Base-by-base conservation (phyloP, 768 basidiomycete species). In the Lactarius sanguifluus region DNA sequence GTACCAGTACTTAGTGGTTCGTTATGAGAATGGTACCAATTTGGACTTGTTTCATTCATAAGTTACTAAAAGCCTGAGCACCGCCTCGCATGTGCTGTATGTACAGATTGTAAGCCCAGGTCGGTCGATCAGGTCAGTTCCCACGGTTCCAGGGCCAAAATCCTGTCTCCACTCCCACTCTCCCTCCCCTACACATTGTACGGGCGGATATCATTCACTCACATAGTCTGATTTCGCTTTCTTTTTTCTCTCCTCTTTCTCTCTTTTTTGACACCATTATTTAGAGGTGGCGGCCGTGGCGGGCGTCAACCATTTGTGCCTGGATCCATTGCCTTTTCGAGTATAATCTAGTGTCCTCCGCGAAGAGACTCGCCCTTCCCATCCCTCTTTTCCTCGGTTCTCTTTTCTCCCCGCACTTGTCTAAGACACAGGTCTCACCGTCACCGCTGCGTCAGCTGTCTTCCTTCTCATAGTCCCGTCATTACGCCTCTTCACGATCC, bases 401-500 rank as follows among this genome's bases (percentile, higher is more conserved):
- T 25, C 47, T 41, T 28, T 16, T 34, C 38, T 25, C 43, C 47
- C 25, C 32, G 7, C 8, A 5, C 0, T 20, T n/a, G 13, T 20
- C 43, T 28, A 30, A 34, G 30, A 64, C 64, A 20, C n/a, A n/a
- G 28, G 13, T 38, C 62, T 28, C 12, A 25, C 25, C 66, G 38
- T 28, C 36, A 15, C 59, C 28, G n/a, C 30, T 25, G 15, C 30
- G 15, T 23, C n/a, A 30, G 5, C 28, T 5, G 1, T 28, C 55
- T 50, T 34, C 47, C 25, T 47, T 18, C 20, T 13, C 23, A 13
- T 23, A 10, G n/a, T 45, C 45, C 45, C n/a, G n/a, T 16, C 20
- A n/a, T 58, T n/a, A 54, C 61, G 57, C 57, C 40, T 9, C 4
- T 55, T 43, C 47, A 58, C 57, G 61, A 65, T n/a, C 36, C 13